phyloP scores from a whole-genome alignment of 768 basidiomycete species.

The Suillus occidentalis region DNA sequence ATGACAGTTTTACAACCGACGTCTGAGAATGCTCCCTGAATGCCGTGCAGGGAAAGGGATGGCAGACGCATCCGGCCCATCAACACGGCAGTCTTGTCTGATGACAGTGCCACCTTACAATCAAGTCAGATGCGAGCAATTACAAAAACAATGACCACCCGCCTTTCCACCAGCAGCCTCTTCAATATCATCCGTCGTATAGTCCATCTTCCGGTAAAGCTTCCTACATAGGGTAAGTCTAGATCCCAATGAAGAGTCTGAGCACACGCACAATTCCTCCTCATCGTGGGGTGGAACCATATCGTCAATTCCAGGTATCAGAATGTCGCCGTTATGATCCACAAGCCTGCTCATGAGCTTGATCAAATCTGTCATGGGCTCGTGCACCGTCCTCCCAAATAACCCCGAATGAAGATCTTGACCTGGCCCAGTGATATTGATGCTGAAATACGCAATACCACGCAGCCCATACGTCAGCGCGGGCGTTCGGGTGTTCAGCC shows the following conservation, averaged over 20 bases:
- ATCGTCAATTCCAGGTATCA: constrained; percentile 86
- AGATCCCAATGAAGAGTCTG: constrained; percentile 5
- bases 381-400: constrained; percentile 79
- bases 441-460: constrained; percentile 83
- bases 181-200: constrained; percentile 70
- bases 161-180: constrained; percentile 65
- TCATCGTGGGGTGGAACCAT: constrained; percentile 74
- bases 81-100: constrained; percentile 74
- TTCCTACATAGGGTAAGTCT: constrained; percentile 37
- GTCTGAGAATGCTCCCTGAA: constrained; percentile 90
- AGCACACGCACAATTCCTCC: constrained; percentile 60
- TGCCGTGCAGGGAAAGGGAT: constrained; percentile 89
- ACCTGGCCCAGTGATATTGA: constrained; percentile 79
- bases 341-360: constrained; percentile 84
- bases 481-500: constrained; percentile 44
- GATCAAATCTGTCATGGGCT: constrained; percentile 94
- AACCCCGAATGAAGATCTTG: constrained; percentile 90
- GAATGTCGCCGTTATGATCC: constrained; percentile 72
- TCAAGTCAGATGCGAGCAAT: neutral
- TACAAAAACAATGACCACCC: neutral
- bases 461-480: constrained; percentile 74
- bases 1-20: constrained; percentile 91
- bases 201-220: constrained; percentile 76
- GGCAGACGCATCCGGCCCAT: constrained; percentile 96
- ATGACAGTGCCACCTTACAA: constrained; percentile 60